Conservation (phyloP, 2,329 filamentous ascomycete genomes). For the Fusarium keratoplasticum region DNA sequence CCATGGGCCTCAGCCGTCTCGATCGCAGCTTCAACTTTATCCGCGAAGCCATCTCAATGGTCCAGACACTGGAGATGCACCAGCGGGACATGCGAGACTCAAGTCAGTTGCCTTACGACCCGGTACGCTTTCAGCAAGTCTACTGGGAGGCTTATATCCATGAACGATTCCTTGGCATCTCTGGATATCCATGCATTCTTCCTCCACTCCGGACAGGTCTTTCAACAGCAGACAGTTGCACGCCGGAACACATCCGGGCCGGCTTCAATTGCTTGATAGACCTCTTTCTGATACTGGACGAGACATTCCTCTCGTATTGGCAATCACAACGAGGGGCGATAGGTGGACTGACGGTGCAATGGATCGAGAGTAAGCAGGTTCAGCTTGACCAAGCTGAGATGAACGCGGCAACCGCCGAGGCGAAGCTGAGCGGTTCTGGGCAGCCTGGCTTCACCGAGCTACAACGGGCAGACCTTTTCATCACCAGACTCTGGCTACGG, state of each 20-base stretch:
- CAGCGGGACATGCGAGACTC: constrained; percentile 28
- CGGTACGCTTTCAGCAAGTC: constrained; percentile 54
- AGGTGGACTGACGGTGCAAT: constrained; percentile 49
- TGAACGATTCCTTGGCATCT: constrained; percentile 66
- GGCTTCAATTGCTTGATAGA: constrained; percentile 54
- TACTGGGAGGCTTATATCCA: constrained; percentile 69
- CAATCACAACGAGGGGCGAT: constrained; percentile 45
- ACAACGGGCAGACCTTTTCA: constrained; percentile 55
- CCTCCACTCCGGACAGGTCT: constrained; percentile 47
- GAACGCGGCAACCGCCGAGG: constrained; percentile 45
- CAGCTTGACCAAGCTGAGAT: constrained; percentile 54
- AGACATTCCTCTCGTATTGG: constrained; percentile 54
- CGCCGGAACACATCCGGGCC: constrained; percentile 50
- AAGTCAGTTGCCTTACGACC: constrained; percentile 22
- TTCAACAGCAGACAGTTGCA: constrained; percentile 47
- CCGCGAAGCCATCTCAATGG: constrained; percentile 58
- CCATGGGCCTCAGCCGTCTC: constrained; percentile 60
- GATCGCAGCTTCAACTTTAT: constrained; percentile 63
- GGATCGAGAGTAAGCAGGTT: constrained; percentile 55
- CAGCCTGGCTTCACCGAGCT: constrained; percentile 49
- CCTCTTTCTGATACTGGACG: constrained; percentile 54
- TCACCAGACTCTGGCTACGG: constrained; percentile 56
- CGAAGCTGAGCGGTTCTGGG: constrained; percentile 41
- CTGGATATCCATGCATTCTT: constrained; percentile 56
- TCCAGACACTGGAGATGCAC: constrained; percentile 39